Base-by-base conservation (phyloP, 2,329 filamentous ascomycete genomes). In the Talaromyces sp. region DNA sequence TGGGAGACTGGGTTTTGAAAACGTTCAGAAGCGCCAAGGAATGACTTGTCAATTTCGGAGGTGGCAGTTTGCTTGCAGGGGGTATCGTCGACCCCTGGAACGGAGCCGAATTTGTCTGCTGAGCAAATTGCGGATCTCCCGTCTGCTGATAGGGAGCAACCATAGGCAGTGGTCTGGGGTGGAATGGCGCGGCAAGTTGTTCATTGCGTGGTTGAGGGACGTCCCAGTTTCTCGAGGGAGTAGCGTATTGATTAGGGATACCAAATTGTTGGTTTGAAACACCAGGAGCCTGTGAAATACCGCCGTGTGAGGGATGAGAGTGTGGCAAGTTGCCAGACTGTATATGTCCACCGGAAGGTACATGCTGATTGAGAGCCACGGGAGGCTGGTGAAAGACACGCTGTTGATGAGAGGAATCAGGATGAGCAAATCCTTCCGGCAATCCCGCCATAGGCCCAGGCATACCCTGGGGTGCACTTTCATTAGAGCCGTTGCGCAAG, bases 1-100 rank as follows among this genome's bases (percentile, higher is more conserved):
- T 69, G 55, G 71, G 71, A 27, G 65, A 65, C 9, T 72, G 68
- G 36, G 70, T 69, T 65, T 82, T 87, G 75, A 88, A 87, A 1
- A 82, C 79, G 66, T 82, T 84, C 55, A 88, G 73, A 36, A 88
- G 71, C n/a, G 80, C 79, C 62, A 84, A 76, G 1, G 84, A 80
- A 69, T 88, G 85, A 13, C 79, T 80, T 39, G 78, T 86, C 33
- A 88, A 78, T 64, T 81, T 84, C 7, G 84, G 84, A 44, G 81
- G 78, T 17, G 85, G 85, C 27, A 88, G 69, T 57, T 83, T 83
- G 69, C 66, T 85, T 72, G 85, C 83, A 36, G 82, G 79, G 1
- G 85, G 85, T 32, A 82, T 78, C 39, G 74, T 72, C 47, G 79
- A 77, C n/a, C 76, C 76, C 60, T 77, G 75, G 57, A 73, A 58